Base-by-base conservation (phyloP, 495 filamentous ascomycete species). In the Trichoderma parareesei region DNA sequence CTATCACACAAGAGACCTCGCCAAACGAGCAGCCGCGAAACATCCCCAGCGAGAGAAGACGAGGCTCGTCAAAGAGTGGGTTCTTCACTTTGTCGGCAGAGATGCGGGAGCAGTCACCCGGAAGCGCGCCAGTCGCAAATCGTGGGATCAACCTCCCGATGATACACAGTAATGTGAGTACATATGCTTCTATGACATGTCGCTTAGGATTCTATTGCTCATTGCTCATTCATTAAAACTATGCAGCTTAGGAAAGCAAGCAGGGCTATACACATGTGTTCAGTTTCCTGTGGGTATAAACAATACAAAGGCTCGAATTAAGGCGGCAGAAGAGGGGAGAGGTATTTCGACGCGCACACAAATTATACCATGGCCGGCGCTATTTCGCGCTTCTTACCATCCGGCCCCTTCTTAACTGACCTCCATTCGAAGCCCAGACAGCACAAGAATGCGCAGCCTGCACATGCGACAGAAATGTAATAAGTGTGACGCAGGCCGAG, bases 61-160 rank as follows among this genome's bases (percentile, higher is more conserved):
- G 44, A 77, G 78, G 69, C 81, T 77, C 64, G 91, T 95, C 60
- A 80, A 81, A 64, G 83, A 88, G 64, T 96, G 92, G 92, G 84
- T 90, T 57, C 72, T 85, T 63, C 77, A 78, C 59, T 94, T 93
- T 76, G 88, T 94, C 64, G 86, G 82, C 43, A 65, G 64, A 18
- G 72, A 72, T 64, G 6, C 11, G 35, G 37, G 35, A 37, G 27
- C 63, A 33, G 38, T 13, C 14, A 42, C 38, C 5, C 33, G 38
- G 41, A 64, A 13, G 37, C 59, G 48, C 13, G 38, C 14, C 49
- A 27, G 40, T 35, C 61, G 42, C 8, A 61, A 37, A 14, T 61
- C 53, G 6, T 65, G 64, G 64, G 64, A 65, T 14, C 55, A 61
- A n/a, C 64, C 64, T n/a, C 64, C 64, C 10, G 64, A 65, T n/a